These are phyloP conservation scores for Sonneratia caseolaris DNA, from an alignment of 345 rosid genomes.

Conservation along the genomic window DNA sequence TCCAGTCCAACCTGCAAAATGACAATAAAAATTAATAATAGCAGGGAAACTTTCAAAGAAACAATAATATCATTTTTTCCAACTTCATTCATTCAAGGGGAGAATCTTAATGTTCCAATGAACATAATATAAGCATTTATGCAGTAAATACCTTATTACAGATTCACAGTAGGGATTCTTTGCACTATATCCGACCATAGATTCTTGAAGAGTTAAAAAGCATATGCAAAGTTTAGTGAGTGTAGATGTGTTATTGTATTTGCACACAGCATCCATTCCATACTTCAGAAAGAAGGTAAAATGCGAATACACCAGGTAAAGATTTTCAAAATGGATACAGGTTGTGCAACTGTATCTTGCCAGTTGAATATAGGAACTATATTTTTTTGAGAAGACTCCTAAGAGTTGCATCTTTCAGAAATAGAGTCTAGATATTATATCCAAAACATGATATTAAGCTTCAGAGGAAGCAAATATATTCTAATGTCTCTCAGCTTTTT, in stretches of 20 bases:
- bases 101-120: not conserved
- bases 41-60: not conserved
- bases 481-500: too few species aligned
- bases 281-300: not conserved
- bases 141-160: not conserved
- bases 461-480: not conserved
- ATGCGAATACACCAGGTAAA: not conserved
- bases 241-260: not conserved
- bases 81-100: not conserved
- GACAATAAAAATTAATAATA: not conserved
- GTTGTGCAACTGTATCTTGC: not conserved
- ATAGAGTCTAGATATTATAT: not conserved
- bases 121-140: not conserved
- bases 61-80: not conserved
- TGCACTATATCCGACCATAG: not conserved
- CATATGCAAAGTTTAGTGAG: not conserved
- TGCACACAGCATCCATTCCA: not conserved
- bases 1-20: constrained; percentile 56
- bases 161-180: not conserved
- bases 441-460: not conserved
- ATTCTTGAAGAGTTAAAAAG: not conserved
- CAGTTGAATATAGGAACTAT: not conserved
- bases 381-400: not conserved
- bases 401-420: not conserved
- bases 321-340: not conserved